Base-by-base conservation (phyloP, 257 asterid species). In the Solanum pimpinellifolium region DNA sequence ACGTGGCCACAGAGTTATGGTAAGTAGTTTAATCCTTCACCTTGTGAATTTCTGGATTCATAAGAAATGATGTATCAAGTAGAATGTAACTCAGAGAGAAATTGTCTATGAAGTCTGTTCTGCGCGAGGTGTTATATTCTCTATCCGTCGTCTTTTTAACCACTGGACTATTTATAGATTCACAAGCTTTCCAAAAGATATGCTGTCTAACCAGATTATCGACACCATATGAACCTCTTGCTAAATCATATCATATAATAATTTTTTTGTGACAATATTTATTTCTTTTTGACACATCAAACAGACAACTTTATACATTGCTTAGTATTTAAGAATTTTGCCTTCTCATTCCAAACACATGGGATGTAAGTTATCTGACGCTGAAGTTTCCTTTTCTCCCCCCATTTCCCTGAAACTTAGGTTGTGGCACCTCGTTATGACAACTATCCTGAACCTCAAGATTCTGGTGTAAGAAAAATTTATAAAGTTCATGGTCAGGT, bases 1-100 rank as follows among this genome's bases (percentile, higher is more conserved):
- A 89, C 98, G 99, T 87, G 99, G 99, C 75, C 99, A 97, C 90
- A 94, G 99, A 89, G 99, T 97, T 92, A 97, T 97, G 99, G 99
- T 97, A 92, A 92, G 56, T 56, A 84, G 78, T 87, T 73, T 73
- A 52, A 35, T 7, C 27, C 66, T 85, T 83, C 77, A 60, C 11
- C 14, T 41, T 31, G 47, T 42, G 52, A 72, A 74, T 81, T 60
- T 37, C 69, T 13, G 14, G 25, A 65, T 56, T 20, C 75, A 11
- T 70, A 20, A 47, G 46, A 77, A 77, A 78, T 33, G 21, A 47
- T 83, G 66, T 76, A 46, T 78, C 41, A 65, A 49, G 77, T 14
- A 83, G 60, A 69, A 44, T 49, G 33, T 82, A 62, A 59, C 46
- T 31, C 21, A 83, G 11, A 87, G 11, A 60, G 13, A 80, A 35